Percentiles rank a stretch among this genome's conserved stretches.
These are phyloP conservation scores for Vaccinium vitisidaea DNA, from an alignment of 148 eudicot species.

Conservation along the genomic window DNA sequence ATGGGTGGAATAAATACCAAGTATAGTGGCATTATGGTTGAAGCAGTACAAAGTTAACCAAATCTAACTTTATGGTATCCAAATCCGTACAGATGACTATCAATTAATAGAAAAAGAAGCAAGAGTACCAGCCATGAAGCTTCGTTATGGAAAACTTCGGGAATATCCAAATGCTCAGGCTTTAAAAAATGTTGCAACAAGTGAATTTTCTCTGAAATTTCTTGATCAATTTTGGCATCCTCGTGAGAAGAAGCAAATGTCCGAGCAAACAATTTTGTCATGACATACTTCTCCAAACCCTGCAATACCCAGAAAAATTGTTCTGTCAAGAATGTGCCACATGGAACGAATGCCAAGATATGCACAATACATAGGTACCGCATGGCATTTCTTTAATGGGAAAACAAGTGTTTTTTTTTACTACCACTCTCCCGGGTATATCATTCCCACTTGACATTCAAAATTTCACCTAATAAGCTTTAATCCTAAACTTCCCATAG, in stretches of 20 bases:
- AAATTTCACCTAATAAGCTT: neutral
- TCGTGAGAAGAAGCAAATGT: slow-evolving; percentile 32
- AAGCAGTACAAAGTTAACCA: neutral
- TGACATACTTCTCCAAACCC: slow-evolving; percentile 36
- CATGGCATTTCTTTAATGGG: neutral
- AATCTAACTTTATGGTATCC: neutral
- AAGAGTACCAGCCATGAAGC: slow-evolving; percentile 31
- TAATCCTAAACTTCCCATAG: slow-evolving; percentile 2
- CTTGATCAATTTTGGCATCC: slow-evolving; percentile 26
- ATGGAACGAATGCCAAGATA: neutral
- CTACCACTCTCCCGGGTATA: neutral
- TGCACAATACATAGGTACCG: neutral
- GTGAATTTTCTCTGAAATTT: slow-evolving; percentile 28
- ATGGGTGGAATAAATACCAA: neutral
- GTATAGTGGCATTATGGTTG: neutral
- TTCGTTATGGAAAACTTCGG: slow-evolving; percentile 26
- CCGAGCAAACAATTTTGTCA: slow-evolving; percentile 33
- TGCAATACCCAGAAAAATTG: neutral
- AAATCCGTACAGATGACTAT: neutral
- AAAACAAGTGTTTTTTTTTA: neutral
- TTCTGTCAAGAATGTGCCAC: neutral
- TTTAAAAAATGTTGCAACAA: slow-evolving; percentile 29
- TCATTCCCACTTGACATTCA: neutral
- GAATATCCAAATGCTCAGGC: slow-evolving; percentile 39
- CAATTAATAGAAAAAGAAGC: neutral